A percentile compares a stretch with the other conserved stretches of the same genome.
These are phyloP conservation scores for Sporobolomyces pararoseus DNA, from an alignment of 768 basidiomycete genomes.

Conservation along the genomic window DNA sequence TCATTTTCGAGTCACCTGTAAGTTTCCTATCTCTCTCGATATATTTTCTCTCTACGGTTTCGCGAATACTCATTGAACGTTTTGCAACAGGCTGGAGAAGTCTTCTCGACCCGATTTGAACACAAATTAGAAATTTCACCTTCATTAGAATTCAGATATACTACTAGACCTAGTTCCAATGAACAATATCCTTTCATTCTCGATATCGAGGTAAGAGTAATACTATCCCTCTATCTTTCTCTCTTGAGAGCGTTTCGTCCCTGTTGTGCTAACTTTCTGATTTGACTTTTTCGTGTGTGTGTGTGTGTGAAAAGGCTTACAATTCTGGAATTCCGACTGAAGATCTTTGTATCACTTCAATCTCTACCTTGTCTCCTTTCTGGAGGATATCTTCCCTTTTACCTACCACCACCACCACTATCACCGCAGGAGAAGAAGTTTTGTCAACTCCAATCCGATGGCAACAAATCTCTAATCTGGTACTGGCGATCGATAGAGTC, in stretches of 20 bases:
- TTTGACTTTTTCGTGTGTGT: no score
- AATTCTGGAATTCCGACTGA: conserved; percentile 34
- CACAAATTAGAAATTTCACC: conserved; percentile 62
- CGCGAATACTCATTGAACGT: neutral
- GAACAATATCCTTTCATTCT: conserved; percentile 4
- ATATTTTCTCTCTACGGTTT: neutral
- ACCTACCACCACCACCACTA: no score
- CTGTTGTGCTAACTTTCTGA: no score
- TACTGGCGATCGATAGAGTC: conserved; percentile 54
- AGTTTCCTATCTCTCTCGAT: conserved; percentile 29
- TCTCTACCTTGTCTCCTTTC: conserved; percentile 64
- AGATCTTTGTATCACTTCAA: conserved; percentile 57
- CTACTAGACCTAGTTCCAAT: conserved; percentile 54
- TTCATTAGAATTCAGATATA: conserved; percentile 58
- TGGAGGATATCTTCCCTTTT: conserved; percentile 60
- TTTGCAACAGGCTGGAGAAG: conserved; percentile 47
- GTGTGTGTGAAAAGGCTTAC: conserved; percentile 17
- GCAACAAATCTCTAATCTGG: conserved; percentile 56
- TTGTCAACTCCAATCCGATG: conserved; percentile 51
- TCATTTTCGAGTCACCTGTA: conserved; percentile 61
- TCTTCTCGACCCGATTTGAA: conserved; percentile 59
- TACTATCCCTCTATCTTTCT: no score
- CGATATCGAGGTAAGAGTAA: conserved; percentile 24
- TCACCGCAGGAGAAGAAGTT: no score
- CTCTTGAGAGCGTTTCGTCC: no score